Percentiles rank a stretch among this genome's conserved stretches.
Evolutionary conservation across 129 eudicot species (phyloP).

Genomic region (Smallanthus sonchifolius): DNA sequence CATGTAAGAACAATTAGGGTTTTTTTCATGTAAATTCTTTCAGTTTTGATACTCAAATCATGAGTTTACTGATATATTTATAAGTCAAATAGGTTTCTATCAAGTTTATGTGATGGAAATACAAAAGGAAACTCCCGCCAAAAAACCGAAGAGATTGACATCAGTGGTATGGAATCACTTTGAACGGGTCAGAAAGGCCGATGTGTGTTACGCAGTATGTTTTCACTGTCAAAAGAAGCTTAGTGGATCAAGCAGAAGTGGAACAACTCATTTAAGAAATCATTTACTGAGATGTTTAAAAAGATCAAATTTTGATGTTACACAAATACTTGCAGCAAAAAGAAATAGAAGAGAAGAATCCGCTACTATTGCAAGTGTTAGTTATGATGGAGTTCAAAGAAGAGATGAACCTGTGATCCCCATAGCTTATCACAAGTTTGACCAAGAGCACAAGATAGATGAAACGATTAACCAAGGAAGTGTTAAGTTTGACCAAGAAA

Average conservation of each 20-base stretch:
- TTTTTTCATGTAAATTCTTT: neutral
- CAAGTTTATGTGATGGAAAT: constrained; percentile 62
- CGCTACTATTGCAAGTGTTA: constrained; percentile 41
- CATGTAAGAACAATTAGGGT: constrained; percentile 25
- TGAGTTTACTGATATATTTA: neutral
- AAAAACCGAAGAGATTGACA: constrained; percentile 90
- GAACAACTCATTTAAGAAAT: constrained; percentile 94
- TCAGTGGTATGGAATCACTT: constrained; percentile 98
- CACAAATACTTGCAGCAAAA: constrained; percentile 86
- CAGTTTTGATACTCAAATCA: neutral
- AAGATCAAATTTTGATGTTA: constrained; percentile 82
- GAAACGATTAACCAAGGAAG: constrained; percentile 59
- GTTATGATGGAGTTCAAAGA: constrained; percentile 56
- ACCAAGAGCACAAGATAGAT: constrained; percentile 62
- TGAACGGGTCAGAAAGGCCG: constrained; percentile 85
- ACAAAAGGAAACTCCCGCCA: constrained; percentile 53
- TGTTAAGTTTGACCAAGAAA: constrained; percentile 81
- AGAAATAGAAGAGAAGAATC: constrained; percentile 67
- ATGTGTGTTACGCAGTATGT: constrained; percentile 85
- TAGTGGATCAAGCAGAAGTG: constrained; percentile 95
- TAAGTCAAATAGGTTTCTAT: constrained; percentile 2
- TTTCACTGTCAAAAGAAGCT: constrained; percentile 87
- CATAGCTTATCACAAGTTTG: constrained; percentile 44
- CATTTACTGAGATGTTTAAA: constrained; percentile 89
- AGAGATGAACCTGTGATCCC: constrained; percentile 55